Percentiles rank a stretch among this genome's conserved stretches.
Evolutionary conservation across 2,329 filamentous ascomycete species (phyloP).

Genomic region (Macrophomina pseudophaseolina): DNA sequence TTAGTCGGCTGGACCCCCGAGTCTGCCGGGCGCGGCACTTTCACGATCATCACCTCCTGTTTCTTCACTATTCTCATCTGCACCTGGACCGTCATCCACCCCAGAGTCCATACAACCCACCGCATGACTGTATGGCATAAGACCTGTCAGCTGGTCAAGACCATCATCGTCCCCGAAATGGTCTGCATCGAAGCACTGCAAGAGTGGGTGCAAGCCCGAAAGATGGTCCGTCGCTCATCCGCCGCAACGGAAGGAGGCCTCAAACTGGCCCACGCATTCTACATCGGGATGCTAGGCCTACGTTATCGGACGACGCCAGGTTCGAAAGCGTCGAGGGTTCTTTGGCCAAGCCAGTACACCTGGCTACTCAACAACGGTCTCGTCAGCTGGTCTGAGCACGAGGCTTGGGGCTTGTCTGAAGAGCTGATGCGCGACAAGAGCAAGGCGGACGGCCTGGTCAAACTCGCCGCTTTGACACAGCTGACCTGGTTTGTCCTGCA

Average conservation of each 20-base stretch:
- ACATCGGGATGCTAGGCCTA: conserved; percentile 18
- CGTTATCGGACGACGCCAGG: neutral
- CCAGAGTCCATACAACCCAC: neutral
- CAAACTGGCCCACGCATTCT: conserved; percentile 1
- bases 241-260: neutral
- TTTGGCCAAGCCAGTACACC: conserved; percentile 12
- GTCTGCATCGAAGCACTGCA: neutral
- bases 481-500: conserved; percentile 12
- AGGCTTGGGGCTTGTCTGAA: conserved; percentile 10
- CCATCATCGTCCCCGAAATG: neutral
- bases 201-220: conserved; percentile 5
- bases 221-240: conserved; percentile 1
- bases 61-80: conserved; percentile 44
- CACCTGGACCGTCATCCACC: conserved; percentile 38
- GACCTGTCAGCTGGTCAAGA: neutral
- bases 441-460: conserved; percentile 1
- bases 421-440: conserved; percentile 12
- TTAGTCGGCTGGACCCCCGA: conserved; percentile 37
- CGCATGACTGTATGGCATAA: neutral
- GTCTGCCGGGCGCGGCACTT: conserved; percentile 39
- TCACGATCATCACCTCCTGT: conserved; percentile 39
- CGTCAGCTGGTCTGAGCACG: neutral
- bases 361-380: conserved; percentile 16
- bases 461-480: conserved; percentile 2
- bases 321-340: neutral